Base-by-base conservation (phyloP, 768 basidiomycete species). In the Dendrothele bispora region DNA sequence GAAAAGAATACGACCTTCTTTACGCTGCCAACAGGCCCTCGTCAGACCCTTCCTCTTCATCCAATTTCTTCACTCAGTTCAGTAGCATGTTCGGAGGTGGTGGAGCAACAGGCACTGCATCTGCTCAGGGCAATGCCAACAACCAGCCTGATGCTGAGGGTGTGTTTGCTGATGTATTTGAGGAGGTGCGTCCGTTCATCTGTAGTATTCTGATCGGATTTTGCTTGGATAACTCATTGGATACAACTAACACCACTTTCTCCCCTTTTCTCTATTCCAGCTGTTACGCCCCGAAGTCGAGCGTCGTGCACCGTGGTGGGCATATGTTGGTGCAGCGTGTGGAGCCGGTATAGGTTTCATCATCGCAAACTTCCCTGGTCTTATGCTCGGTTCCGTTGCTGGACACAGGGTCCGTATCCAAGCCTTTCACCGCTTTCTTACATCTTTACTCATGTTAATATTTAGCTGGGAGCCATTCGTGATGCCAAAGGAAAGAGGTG, bases 401-500 rank as follows among this genome's bases (percentile, higher is more conserved):
- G 94, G 94, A 1, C n/a, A n/a, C n/a, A n/a, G n/a, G n/a, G n/a
- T n/a, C n/a, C n/a, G n/a, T n/a, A n/a, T n/a, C n/a, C n/a, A n/a
- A n/a, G n/a, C n/a, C n/a, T n/a, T n/a, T n/a, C n/a, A n/a, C n/a
- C n/a, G n/a, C n/a, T n/a, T n/a, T n/a, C n/a, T n/a, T n/a, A n/a
- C n/a, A n/a, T n/a, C n/a, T n/a, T n/a, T n/a, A n/a, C n/a, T n/a
- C n/a, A n/a, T n/a, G n/a, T n/a, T n/a, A n/a, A n/a, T n/a, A 95
- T 94, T 61, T 74, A 91, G n/a, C 68, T 97, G 24, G 94, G 94
- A 35, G 91, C 93, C 3, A 75, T 98, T 39, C 75, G 94, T 48
- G 94, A 98, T 60, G 94, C 94, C 3, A 98, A 98, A 71, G 89
- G 94, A 8, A 92, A 91, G 76, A 88, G n/a, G n/a, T n/a, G n/a